A percentile compares a stretch with the other conserved stretches of the same genome.
Conservation (phyloP, 257 asterid genomes). For the Knoxia roxburghii region DNA sequence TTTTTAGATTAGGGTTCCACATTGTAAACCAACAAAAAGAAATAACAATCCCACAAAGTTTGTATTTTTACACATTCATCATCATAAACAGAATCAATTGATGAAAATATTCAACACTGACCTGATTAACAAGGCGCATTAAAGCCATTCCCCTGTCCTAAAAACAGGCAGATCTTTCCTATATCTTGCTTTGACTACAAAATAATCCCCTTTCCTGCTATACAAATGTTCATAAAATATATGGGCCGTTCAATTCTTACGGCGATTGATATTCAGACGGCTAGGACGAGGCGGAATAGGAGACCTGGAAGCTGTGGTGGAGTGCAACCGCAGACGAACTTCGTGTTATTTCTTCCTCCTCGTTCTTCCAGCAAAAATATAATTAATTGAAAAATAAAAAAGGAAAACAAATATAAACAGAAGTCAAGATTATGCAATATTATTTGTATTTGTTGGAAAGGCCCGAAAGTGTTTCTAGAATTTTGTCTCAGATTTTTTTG, state of each 20-base stretch:
- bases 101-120: conserved; percentile 14
- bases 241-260: not conserved
- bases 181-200: not conserved
- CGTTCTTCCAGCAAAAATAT: conserved; percentile 1
- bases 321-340: conserved; percentile 4
- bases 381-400: not conserved
- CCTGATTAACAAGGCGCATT: conserved; percentile 63
- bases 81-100: not conserved
- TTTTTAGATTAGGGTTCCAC: conserved; percentile 37
- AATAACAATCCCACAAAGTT: not conserved
- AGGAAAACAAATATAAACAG: not conserved
- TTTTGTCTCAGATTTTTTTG: not conserved
- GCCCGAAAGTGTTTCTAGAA: not conserved
- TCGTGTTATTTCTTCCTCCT: not conserved
- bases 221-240: not conserved
- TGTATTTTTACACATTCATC: not conserved
- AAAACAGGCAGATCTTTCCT: conserved; percentile 24
- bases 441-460: no score
- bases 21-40: not conserved
- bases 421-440: conserved; percentile 11
- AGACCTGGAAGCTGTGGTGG: not conserved
- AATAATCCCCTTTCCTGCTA: not conserved
- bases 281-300: not conserved
- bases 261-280: not conserved
- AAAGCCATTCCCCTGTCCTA: conserved; percentile 41